Evolutionary conservation across 305 asterid species (phyloP).

Genomic region (Caryopteris hybrid): DNA sequence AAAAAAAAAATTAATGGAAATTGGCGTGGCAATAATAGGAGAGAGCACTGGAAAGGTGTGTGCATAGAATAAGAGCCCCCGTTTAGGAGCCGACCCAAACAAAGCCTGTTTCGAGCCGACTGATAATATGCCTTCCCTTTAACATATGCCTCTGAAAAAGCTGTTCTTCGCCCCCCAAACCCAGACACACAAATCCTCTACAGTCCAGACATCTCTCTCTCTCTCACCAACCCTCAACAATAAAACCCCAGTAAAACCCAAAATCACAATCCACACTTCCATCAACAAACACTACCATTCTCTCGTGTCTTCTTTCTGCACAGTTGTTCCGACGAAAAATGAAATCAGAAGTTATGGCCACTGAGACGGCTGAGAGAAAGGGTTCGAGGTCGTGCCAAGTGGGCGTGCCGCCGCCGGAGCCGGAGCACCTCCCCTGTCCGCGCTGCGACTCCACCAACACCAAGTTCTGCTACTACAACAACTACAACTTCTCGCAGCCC

Average conservation of each 20-base stretch:
- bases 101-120: conserved; percentile 55
- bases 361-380: conserved; percentile 37
- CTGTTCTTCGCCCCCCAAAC: conserved; percentile 37
- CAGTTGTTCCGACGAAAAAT: no score
- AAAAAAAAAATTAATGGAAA: no score
- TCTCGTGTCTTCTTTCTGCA: no score
- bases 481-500: conserved; percentile 88
- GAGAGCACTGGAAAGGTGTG: no score
- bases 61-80: no score
- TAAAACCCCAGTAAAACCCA: conserved; percentile 34
- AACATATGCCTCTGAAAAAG: conserved; percentile 41
- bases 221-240: conserved; percentile 18
- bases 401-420: conserved; percentile 69
- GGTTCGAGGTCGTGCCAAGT: conserved; percentile 27
- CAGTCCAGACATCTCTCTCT: no score
- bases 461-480: conserved; percentile 91
- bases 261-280: not conserved
- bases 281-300: no score
- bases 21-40: no score
- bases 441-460: conserved; percentile 85
- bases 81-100: conserved; percentile 40
- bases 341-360: conserved; percentile 31
- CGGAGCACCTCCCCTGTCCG: conserved; percentile 87
- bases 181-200: conserved; percentile 38
- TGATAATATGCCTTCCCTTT: conserved; percentile 35